Base-by-base conservation (phyloP, 192 early-diverging fungal genomes). In the Coemansia aciculifera region DNA sequence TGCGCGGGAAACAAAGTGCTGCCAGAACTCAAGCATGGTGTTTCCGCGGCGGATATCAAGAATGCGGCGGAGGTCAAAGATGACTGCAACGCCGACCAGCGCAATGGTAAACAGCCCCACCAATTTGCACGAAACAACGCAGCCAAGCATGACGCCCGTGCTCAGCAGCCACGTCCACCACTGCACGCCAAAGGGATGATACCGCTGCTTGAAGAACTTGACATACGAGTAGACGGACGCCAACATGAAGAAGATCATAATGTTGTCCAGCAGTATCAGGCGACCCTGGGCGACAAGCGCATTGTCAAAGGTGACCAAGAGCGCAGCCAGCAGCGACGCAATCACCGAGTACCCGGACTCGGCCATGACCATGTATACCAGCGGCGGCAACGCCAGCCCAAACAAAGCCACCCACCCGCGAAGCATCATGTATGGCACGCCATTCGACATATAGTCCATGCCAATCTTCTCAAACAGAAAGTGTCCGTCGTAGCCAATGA, bases 381-480 rank as follows among this genome's bases (percentile, higher is more conserved):
- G 63, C 6, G 90, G 89, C 21, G 92, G 87, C 46, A 91, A 83
- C 48, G 92, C 74, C 3, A 92, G 86, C 11, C 96, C 94, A 44
- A 93, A 89, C 23, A 87, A 54, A 0, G 95, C 95, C 19, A 92
- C 90, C 51, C 91, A 88, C 5, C 88, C 59, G 51, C 97, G 89
- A 64, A 99, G 81, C 36, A 86, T 86, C 42, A 98, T 85, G 74
- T 93, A 95, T 2, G 97, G 97, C 23, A 99, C 94, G 38, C 91
- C 87, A 75, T 98, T 91, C 38, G 79, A 77, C 49, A 91, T 81
- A 72, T 99, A 99, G 75, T 89, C 90, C 62, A 96, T 91, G 10
- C 93, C 94, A 79, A 99, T 99, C 60, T 93, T 93, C 23, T 94
- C 92, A 75, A 99, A 99, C 63, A 93, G 75, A 79, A 94, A 99